Conservation (phyloP, 345 rosid genomes). For the Rhodamnia rubescens region DNA sequence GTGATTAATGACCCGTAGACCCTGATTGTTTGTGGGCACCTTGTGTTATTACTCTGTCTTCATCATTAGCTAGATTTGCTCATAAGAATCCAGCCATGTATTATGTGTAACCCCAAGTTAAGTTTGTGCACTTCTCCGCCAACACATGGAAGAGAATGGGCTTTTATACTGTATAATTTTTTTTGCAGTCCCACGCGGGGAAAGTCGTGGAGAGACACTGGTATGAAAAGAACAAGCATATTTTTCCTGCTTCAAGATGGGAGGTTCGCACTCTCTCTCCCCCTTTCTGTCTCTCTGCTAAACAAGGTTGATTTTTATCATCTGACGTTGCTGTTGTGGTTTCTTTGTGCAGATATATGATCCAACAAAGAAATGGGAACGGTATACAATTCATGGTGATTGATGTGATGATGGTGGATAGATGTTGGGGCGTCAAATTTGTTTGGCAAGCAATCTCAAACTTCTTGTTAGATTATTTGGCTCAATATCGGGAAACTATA, state of each 20-base stretch:
- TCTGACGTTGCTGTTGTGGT: background rate
- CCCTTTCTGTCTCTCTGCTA: background rate
- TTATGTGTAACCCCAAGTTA: background rate
- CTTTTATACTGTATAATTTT: background rate
- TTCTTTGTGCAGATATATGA: conserved; percentile 56
- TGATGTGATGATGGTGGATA: conserved; percentile 4
- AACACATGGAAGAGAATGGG: background rate
- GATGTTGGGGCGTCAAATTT: background rate
- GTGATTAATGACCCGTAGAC: background rate
- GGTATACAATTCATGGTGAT: conserved; percentile 92
- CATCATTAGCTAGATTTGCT: background rate
- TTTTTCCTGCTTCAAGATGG: conserved; percentile 99
- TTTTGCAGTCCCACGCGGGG: conserved; percentile 89
- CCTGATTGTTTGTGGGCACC: background rate
- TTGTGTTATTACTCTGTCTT: background rate
- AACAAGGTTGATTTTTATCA: background rate
- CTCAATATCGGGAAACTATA: background rate
- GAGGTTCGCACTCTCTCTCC: conserved; percentile 36
- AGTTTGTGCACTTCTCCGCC: background rate
- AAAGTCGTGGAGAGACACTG: conserved; percentile 99
- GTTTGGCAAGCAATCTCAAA: background rate
- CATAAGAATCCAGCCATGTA: background rate
- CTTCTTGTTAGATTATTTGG: background rate
- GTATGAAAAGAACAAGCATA: conserved; percentile 99
- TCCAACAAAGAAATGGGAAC: conserved; percentile 86